These are phyloP conservation scores for Russula foetens DNA, from an alignment of 768 basidiomycete species.

Conservation along the genomic window DNA sequence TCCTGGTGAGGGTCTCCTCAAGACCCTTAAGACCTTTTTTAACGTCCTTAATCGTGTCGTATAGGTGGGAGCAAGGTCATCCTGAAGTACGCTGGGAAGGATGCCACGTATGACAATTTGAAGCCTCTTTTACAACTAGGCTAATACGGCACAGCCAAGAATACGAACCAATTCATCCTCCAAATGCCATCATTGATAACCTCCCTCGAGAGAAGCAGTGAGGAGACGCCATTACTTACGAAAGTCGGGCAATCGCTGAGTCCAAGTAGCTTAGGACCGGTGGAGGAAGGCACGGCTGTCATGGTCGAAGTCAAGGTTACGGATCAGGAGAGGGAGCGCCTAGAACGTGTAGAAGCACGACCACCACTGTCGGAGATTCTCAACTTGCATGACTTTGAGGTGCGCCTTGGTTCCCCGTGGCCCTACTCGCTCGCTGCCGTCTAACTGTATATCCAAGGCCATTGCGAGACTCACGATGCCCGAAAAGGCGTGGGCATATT, in stretches of 20 bases:
- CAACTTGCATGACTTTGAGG: constrained; percentile 94
- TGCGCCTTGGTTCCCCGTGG: constrained; percentile 23
- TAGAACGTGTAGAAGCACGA: constrained; percentile 49
- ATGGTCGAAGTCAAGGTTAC: constrained; percentile 56
- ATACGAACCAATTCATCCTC: constrained; percentile 88
- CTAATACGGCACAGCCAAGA: constrained; percentile 31
- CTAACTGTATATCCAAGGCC: constrained; percentile 39
- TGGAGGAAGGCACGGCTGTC: constrained; percentile 61
- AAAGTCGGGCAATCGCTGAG: background rate
- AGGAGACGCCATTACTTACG: background rate
- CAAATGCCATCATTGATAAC: constrained; percentile 66
- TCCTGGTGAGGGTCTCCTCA: constrained; percentile 7
- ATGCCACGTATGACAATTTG: constrained; percentile 31
- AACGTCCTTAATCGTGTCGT: background rate
- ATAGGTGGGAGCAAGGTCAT: constrained; percentile 43
- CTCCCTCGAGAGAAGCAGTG: constrained; percentile 76
- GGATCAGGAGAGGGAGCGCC: constrained; percentile 62
- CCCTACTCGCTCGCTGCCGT: background rate
- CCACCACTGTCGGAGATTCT: constrained; percentile 75
- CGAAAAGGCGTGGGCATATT: constrained; percentile 93
- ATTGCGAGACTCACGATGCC: constrained; percentile 77
- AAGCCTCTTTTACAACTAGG: background rate
- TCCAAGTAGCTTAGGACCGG: constrained; percentile 47
- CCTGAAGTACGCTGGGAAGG: constrained; percentile 48
- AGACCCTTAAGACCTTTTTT: background rate